phyloP scores from a whole-genome alignment of 2,329 filamentous ascomycete genomes.

The Geosmithia flava region DNA sequence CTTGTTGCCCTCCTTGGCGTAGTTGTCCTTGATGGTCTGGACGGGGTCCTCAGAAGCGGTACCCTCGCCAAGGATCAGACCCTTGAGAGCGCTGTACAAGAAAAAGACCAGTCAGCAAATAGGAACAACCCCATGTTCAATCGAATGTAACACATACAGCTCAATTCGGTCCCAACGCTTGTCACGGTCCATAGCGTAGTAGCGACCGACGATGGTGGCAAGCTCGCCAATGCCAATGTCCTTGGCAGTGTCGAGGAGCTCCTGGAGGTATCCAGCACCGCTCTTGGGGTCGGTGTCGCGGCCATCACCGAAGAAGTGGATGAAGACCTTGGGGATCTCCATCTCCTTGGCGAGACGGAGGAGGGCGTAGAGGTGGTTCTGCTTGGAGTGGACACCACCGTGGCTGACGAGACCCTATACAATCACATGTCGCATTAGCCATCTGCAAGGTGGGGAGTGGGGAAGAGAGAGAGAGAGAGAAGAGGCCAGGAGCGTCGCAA shows the following conservation, averaged over 20 bases:
- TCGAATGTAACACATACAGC: conserved; percentile 23
- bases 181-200: conserved; percentile 99
- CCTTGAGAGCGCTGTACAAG: conserved; percentile 55
- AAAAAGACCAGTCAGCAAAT: not conserved
- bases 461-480: not conserved
- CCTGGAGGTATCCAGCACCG: conserved; percentile 74
- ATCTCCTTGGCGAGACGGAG: conserved; percentile 84
- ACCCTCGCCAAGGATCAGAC: conserved; percentile 73
- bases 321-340: conserved; percentile 80
- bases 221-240: conserved; percentile 81
- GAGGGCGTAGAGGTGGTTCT: conserved; percentile 80
- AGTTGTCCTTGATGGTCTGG: conserved; percentile 75
- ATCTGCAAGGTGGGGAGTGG: no score
- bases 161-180: conserved; percentile 98
- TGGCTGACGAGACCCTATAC: conserved; percentile 70
- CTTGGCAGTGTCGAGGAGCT: conserved; percentile 67
- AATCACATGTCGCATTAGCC: not conserved
- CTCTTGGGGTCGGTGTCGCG: conserved; percentile 98
- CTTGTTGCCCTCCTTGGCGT: conserved; percentile 52
- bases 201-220: conserved; percentile 86
- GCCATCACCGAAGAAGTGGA: conserved; percentile 98
- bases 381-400: conserved; percentile 93
- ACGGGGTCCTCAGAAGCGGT: conserved; percentile 77
- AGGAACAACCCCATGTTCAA: not conserved
- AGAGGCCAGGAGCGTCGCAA: not conserved